Percentiles rank a stretch among this genome's conserved stretches.
These are phyloP conservation scores for Kwoniella europaea DNA, from an alignment of 768 basidiomycete genomes.

Conservation along the genomic window DNA sequence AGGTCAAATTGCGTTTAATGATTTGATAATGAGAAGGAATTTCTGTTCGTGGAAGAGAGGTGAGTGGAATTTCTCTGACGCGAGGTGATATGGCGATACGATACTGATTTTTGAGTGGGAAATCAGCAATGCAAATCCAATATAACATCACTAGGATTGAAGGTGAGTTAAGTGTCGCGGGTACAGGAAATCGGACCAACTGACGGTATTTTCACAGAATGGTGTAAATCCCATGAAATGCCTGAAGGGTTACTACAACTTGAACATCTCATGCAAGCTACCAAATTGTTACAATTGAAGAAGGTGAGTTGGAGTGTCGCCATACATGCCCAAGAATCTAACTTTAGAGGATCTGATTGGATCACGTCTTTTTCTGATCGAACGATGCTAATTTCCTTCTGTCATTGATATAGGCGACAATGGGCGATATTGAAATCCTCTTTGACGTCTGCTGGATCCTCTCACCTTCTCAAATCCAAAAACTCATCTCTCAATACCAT, in stretches of 20 bases:
- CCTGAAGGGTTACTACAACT: conserved; percentile 96
- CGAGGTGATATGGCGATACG: not conserved
- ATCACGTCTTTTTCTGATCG: not conserved
- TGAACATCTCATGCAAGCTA: conserved; percentile 99
- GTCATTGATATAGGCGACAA: conserved; percentile 69
- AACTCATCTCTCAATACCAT: conserved; percentile 98
- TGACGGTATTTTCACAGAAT: conserved; percentile 67
- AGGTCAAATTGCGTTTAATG: conserved; percentile 97
- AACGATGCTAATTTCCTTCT: conserved; percentile 5
- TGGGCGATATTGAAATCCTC: conserved; percentile 96
- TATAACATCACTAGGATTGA: conserved; percentile 83
- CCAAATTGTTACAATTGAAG: conserved; percentile 95
- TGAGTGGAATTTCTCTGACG: conserved; percentile 58
- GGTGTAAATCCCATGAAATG: conserved; percentile 99
- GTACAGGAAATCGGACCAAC: not conserved
- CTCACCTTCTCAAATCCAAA: conserved; percentile 97
- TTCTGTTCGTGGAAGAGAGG: conserved; percentile 99
- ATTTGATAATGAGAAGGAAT: conserved; percentile 95
- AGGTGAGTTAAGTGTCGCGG: conserved; percentile 21
- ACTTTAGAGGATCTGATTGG: not conserved
- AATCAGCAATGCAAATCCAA: conserved; percentile 97
- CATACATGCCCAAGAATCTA: not conserved
- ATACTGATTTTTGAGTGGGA: not conserved
- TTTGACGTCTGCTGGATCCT: conserved; percentile 99
- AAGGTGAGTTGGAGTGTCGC: conserved; percentile 66